Base-by-base conservation (phyloP, 805 yeast species). In the Yarrowia alimentaria region DNA sequence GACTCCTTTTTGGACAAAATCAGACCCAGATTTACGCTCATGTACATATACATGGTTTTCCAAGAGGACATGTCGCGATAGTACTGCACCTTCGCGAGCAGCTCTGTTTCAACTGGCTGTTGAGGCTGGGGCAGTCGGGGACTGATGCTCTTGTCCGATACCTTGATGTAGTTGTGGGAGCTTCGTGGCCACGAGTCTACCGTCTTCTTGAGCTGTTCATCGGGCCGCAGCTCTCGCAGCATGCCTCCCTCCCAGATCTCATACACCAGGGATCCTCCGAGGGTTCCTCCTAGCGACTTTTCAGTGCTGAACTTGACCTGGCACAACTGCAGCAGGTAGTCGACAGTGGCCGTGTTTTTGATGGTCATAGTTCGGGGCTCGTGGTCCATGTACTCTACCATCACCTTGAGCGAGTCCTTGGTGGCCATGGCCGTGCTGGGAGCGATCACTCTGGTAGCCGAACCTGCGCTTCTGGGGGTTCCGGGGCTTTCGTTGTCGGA, bases 1-100 rank as follows among this genome's bases (percentile, higher is more conserved):
- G 50, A 20, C n/a, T 43, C 50, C 7, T 43, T 43, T 18, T 43
- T 43, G 10, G 50, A 43, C 28, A 43, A 20, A 31, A 43, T 43
- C 17, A 43, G 37, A 31, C 50, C 50, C 37, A 43, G 18, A 5
- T 21, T 24, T 2, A 30, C 17, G 5, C 30, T 21, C 50, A 43
- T 43, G 30, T 43, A 43, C 17, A 43, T 6, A 22, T 43, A 43
- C 4, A 21, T 6, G 1, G 50, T 14, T 30, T 43, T 43, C 50
- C 50, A 43, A 5, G 50, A 30, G 28, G 22, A 30, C 30, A 43
- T 8, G 18, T 43, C 37, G 2, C 37, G 35, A 17, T 30, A 31
- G 10, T 43, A 43, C 13, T 43, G 37, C 6, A 43, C 17, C 12
- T 43, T 43, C 6, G 50, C 16, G n/a, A 43, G 9, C 5, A 43